phyloP scores from a whole-genome alignment of 2,329 filamentous ascomycete genomes.

The Neofusicoccum sp. region DNA sequence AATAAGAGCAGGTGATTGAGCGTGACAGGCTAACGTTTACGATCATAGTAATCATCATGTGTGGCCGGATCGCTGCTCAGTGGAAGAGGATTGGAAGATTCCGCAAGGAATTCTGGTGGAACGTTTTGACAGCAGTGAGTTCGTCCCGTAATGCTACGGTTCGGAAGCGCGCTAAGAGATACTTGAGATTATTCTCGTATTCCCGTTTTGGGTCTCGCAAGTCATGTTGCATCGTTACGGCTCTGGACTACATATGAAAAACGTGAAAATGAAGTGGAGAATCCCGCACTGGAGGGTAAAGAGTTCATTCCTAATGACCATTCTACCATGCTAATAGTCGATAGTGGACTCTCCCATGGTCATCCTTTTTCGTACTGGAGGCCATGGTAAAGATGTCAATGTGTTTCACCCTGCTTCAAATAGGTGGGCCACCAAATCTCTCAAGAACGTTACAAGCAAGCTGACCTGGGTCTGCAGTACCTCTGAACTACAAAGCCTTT shows the following conservation, averaged over 20 bases:
- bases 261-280: background rate
- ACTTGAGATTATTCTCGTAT: background rate
- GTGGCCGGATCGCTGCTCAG: background rate
- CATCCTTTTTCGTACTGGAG: background rate
- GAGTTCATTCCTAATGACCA: background rate
- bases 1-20: background rate
- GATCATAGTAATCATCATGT: background rate
- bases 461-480: background rate
- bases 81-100: conserved; percentile 8
- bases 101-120: conserved; percentile 2
- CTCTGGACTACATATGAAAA: conserved; percentile 1
- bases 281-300: conserved; percentile 3
- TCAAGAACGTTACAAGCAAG: background rate
- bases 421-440: background rate
- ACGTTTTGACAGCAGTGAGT: background rate
- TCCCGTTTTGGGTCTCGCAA: conserved; percentile 8
- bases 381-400: conserved; percentile 17
- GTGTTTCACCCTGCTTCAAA: conserved; percentile 5
- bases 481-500: background rate
- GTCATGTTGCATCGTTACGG: conserved; percentile 3
- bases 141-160: background rate
- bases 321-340: background rate
- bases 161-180: too few species aligned
- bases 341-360: background rate
- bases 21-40: background rate